These are phyloP conservation scores for Neurospora sp. DNA, from an alignment of 2,329 filamentous ascomycete species.

Conservation along the genomic window DNA sequence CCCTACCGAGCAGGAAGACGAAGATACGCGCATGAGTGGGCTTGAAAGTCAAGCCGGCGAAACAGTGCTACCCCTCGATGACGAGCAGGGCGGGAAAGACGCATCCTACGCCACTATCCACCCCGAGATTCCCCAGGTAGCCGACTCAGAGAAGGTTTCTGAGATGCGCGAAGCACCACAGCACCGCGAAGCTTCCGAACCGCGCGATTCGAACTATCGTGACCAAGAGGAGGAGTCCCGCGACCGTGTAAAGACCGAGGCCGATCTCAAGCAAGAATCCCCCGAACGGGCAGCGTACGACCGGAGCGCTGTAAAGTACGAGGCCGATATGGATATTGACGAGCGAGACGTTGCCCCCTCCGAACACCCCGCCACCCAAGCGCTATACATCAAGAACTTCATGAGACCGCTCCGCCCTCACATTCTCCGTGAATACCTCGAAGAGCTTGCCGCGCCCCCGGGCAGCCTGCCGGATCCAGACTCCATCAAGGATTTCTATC, in stretches of 20 bases:
- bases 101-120: not conserved
- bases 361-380: slow-evolving; percentile 60
- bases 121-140: not conserved
- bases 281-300: not conserved
- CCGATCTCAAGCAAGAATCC: not conserved
- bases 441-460: slow-evolving; percentile 54
- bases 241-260: not conserved
- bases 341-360: slow-evolving; percentile 40
- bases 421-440: slow-evolving; percentile 58
- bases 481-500: slow-evolving; percentile 58
- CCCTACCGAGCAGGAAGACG: slow-evolving; percentile 5
- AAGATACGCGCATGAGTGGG: not conserved
- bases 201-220: not conserved
- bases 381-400: slow-evolving; percentile 82
- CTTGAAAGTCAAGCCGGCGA: not conserved
- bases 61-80: not conserved
- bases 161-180: not conserved
- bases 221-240: not conserved
- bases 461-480: slow-evolving; percentile 39
- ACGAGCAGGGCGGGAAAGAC: not conserved
- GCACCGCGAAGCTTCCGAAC: not conserved
- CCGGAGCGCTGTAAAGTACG: not conserved
- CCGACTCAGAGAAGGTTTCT: not conserved
- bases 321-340: slow-evolving; percentile 16
- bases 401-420: slow-evolving; percentile 72